phyloP scores from a whole-genome alignment of 148 eudicot genomes.

The Limonium bicolor region DNA sequence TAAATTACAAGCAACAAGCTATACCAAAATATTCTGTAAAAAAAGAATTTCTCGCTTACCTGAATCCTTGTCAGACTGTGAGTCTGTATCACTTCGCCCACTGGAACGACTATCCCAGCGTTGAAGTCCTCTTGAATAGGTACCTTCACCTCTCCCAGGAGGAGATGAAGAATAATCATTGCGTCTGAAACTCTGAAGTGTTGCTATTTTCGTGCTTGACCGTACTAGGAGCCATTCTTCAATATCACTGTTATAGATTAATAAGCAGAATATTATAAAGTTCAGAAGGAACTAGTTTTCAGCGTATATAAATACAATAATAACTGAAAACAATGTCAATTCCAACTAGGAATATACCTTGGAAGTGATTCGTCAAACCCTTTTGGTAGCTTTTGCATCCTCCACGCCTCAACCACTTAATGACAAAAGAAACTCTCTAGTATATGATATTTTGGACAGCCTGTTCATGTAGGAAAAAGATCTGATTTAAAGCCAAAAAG shows the following conservation, averaged over 20 bases:
- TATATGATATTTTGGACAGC: constrained; percentile 34
- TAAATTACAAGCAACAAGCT: background rate
- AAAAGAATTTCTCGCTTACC: constrained; percentile 22
- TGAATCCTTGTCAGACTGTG: constrained; percentile 57
- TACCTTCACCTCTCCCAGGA: constrained; percentile 56
- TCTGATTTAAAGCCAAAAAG: constrained; percentile 3
- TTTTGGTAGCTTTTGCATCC: constrained; percentile 58
- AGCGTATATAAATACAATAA: background rate
- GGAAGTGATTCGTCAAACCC: constrained; percentile 57
- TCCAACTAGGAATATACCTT: constrained; percentile 27
- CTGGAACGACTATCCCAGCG: constrained; percentile 83
- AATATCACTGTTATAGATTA: no score
- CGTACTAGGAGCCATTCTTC: background rate
- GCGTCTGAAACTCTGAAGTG: constrained; percentile 48
- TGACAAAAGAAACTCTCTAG: constrained; percentile 69
- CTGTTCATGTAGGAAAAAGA: constrained; percentile 23
- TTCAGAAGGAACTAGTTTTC: background rate
- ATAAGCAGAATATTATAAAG: background rate
- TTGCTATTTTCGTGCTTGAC: constrained; percentile 42
- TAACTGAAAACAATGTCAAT: background rate
- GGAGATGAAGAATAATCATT: constrained; percentile 61
- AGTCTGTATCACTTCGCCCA: constrained; percentile 70
- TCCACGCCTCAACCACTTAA: constrained; percentile 62
- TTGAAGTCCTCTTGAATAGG: constrained; percentile 31
- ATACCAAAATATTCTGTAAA: background rate